Percentiles rank a stretch among this genome's conserved stretches.
phyloP scores from a whole-genome alignment of 306 rosid species.

The Astragalus glycyphyllos region DNA sequence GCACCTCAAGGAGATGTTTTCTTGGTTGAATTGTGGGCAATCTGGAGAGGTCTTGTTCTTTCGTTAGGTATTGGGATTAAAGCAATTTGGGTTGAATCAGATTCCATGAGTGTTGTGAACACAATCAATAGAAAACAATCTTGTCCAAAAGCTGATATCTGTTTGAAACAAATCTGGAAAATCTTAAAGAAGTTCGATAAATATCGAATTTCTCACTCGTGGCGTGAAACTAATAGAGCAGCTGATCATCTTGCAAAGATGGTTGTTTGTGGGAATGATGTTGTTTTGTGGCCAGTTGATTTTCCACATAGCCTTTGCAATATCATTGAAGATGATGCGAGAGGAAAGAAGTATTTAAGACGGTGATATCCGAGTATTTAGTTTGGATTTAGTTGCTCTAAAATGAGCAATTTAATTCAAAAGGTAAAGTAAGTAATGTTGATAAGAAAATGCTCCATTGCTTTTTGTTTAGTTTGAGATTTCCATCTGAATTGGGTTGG shows the following conservation, averaged over 20 bases:
- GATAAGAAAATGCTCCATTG: too few relatives aligned
- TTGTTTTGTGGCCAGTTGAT: slow-evolving; percentile 59
- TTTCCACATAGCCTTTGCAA: slow-evolving; percentile 54
- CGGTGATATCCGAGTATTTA: slow-evolving; percentile 31
- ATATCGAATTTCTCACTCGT: slow-evolving; percentile 58
- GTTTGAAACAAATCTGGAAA: slow-evolving; percentile 51
- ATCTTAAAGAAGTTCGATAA: slow-evolving; percentile 54
- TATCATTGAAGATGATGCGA: slow-evolving; percentile 62
- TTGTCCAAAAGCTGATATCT: slow-evolving; percentile 47
- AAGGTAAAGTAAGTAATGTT: too few relatives aligned
- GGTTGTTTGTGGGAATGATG: slow-evolving; percentile 50
- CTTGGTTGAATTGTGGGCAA: slow-evolving; percentile 54
- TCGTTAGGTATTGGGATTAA: slow-evolving; percentile 50
- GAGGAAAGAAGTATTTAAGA: slow-evolving; percentile 60
- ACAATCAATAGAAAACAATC: slow-evolving; percentile 50
- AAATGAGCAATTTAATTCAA: too few relatives aligned
- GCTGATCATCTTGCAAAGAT: slow-evolving; percentile 76
- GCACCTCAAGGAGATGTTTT: slow-evolving; percentile 53
- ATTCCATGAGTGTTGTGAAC: slow-evolving; percentile 58
- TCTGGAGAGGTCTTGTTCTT: slow-evolving; percentile 63
- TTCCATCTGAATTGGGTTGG: slow-evolving; percentile 13
- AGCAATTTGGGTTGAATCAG: slow-evolving; percentile 59
- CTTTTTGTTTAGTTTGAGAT: not conserved
- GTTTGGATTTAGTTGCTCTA: not conserved
- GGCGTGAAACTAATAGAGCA: slow-evolving; percentile 75